Base-by-base conservation (phyloP, 139 green algal species). In the Haematococcus sp. region DNA sequence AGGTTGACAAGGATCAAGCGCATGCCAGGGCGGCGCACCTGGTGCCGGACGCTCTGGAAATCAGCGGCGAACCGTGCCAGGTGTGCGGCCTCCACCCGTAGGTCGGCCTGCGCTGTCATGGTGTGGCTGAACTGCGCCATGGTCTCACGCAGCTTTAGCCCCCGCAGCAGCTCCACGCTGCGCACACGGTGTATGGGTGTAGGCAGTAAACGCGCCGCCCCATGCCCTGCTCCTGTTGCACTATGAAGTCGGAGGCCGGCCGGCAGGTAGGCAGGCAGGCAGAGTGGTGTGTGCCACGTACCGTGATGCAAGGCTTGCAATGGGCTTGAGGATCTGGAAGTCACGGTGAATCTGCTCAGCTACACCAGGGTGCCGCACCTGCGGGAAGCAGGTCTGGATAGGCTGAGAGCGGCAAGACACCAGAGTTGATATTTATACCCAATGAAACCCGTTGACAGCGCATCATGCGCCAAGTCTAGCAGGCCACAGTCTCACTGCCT, bases 351-450 rank as follows among this genome's bases (percentile, higher is more conserved):
- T 96, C 15, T 89, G 75, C 1, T 81, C 30, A 43, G 76, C 78
- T 25, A 99, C 96, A 2, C 81, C 78, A 3, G 95, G 96, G 75
- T 99, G 96, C 3, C 91, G 77, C 73, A 98, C 91, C 79, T 98
- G 30, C 60, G 15, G 60, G 30, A 27, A 4, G 30, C 9, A 44
- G 20, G n/a, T n/a, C n/a, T n/a, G n/a, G n/a, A n/a, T n/a, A n/a
- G n/a, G n/a, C n/a, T n/a, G n/a, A n/a, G n/a, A n/a, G n/a, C n/a
- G n/a, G n/a, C n/a, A n/a, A n/a, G n/a, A n/a, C n/a, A n/a, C n/a
- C n/a, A n/a, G n/a, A n/a, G n/a, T n/a, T n/a, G n/a, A n/a, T n/a
- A n/a, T n/a, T n/a, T n/a, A n/a, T n/a, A n/a, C n/a, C n/a, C n/a
- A n/a, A n/a, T n/a, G n/a, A n/a, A n/a, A n/a, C n/a, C n/a, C n/a